These are phyloP conservation scores for Epichloe glyceriae DNA, from an alignment of 2,329 filamentous ascomycete species.

Conservation along the genomic window DNA sequence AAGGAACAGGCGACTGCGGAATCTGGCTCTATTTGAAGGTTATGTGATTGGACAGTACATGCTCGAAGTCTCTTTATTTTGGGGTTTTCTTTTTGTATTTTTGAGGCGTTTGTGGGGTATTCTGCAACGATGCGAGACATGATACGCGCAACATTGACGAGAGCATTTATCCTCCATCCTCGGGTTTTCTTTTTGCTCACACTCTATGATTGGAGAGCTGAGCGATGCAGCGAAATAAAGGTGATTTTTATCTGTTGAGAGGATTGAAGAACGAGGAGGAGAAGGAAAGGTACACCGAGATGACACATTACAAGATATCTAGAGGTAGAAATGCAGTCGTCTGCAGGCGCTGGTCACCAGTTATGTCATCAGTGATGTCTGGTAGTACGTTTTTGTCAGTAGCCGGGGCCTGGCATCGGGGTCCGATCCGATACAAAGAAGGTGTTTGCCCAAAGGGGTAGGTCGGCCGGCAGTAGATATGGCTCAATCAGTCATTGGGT, in stretches of 20 bases:
- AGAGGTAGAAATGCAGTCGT: not conserved
- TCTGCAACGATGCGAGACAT: not conserved
- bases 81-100: not conserved
- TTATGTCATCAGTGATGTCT: not conserved
- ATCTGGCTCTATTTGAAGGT: conserved; percentile 16
- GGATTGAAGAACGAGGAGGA: too few relatives aligned
- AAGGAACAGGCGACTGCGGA: conserved; percentile 13
- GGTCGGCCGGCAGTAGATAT: too few relatives aligned
- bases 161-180: not conserved
- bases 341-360: not conserved
- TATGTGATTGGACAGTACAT: not conserved
- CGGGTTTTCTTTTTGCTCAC: not conserved
- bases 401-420: too few relatives aligned
- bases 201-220: not conserved
- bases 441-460: too few relatives aligned
- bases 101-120: not conserved
- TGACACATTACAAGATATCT: not conserved
- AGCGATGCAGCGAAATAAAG: not conserved
- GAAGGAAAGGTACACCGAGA: not conserved
- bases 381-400: too few relatives aligned
- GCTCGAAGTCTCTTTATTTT: not conserved
- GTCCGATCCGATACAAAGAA: too few relatives aligned
- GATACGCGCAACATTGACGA: not conserved
- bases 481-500: too few relatives aligned
- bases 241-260: too few relatives aligned